These are phyloP conservation scores for Colletotrichum lentis DNA, from an alignment of 2,329 filamentous ascomycete genomes.

Conservation along the genomic window DNA sequence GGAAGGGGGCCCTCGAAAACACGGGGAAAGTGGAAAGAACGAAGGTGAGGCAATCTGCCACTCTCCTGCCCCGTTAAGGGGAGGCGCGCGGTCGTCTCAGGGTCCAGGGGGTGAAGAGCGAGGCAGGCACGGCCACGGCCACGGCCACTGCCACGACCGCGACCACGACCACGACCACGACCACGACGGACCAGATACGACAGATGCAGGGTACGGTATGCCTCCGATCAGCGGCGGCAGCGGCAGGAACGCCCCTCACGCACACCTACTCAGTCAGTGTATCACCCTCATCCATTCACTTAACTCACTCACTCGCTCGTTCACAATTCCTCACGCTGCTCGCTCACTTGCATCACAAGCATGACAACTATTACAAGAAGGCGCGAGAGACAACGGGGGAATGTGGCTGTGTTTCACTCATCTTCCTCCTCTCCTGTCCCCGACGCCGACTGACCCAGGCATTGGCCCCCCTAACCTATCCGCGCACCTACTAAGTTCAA, in stretches of 20 bases:
- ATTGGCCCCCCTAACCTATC: conserved; percentile 6
- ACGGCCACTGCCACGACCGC: neutral
- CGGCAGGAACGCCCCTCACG: conserved; percentile 8
- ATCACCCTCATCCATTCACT: neutral
- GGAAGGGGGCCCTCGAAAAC: conserved; percentile 23
- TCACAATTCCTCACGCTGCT: neutral
- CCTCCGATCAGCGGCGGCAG: neutral
- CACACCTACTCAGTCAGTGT: neutral
- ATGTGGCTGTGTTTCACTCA: conserved; percentile 38
- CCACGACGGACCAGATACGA: neutral
- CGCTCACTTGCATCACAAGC: neutral
- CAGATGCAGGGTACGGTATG: neutral
- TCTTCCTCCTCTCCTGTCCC: conserved; percentile 1
- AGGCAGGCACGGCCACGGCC: neutral
- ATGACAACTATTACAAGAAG: neutral
- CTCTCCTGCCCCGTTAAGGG: conserved; percentile 22
- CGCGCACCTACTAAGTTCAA: no score
- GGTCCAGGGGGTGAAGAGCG: conserved; percentile 6
- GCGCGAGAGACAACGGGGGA: conserved; percentile 5
- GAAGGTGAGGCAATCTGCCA: conserved; percentile 32
- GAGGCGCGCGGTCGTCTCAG: conserved; percentile 30
- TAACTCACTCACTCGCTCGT: neutral
- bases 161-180: neutral
- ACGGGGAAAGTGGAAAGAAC: conserved; percentile 30
- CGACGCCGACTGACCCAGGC: conserved; percentile 19